Conservation (phyloP, 192 early-diverging fungal species). For the Pilaira anomala region DNA sequence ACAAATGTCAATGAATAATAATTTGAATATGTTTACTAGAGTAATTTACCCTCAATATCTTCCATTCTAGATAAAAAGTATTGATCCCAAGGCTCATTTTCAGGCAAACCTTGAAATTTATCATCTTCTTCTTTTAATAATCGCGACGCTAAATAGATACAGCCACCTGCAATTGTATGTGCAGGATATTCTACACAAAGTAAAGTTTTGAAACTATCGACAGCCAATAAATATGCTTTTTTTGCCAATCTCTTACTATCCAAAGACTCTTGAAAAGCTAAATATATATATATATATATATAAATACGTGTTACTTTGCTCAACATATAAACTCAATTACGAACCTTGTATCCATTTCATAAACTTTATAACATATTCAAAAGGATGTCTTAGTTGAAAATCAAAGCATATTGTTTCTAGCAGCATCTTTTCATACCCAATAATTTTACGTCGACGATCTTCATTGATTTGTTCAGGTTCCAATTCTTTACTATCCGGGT, state of each 20-base stretch:
- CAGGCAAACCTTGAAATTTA: constrained; percentile 29
- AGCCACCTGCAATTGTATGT: constrained; percentile 59
- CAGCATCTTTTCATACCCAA: constrained; percentile 68
- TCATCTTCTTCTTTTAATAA: constrained; percentile 36
- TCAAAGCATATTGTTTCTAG: constrained; percentile 79
- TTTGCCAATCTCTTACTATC: constrained; percentile 45
- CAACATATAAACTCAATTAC: not conserved
- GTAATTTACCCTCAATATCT: constrained; percentile 54
- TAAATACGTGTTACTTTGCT: not conserved
- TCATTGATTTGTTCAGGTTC: constrained; percentile 61
- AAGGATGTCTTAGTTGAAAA: constrained; percentile 74
- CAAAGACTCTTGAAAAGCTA: constrained; percentile 19
- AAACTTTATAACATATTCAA: constrained; percentile 70
- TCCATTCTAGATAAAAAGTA: constrained; percentile 44
- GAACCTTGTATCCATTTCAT: constrained; percentile 60
- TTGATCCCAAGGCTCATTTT: constrained; percentile 48
- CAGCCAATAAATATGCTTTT: constrained; percentile 31
- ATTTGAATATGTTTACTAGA: too few species aligned
- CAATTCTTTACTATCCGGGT: constrained; percentile 50
- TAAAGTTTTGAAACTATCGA: constrained; percentile 46
- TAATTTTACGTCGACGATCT: constrained; percentile 59
- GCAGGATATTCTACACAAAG: constrained; percentile 62
- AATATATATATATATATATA: not conserved
- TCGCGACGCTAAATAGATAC: constrained; percentile 54
- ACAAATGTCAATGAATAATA: not conserved